Conservation (phyloP, 495 filamentous ascomycete species). For the Bryoglossum gracile region DNA sequence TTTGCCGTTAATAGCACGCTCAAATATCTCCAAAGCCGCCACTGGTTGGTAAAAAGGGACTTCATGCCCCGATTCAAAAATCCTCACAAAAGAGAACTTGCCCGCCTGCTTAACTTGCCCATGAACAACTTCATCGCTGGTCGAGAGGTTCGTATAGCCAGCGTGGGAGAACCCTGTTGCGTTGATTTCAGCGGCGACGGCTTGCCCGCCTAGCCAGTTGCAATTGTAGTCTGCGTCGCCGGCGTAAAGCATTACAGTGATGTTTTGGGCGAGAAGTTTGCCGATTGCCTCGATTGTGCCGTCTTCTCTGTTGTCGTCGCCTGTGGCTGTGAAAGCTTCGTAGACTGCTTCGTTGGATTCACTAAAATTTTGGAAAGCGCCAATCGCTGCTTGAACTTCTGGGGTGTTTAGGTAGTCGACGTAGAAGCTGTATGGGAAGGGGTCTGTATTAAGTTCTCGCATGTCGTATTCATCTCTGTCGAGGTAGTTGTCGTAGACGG, state of each 20-base stretch:
- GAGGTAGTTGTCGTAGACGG: constrained; percentile 42
- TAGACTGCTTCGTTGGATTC: constrained; percentile 38
- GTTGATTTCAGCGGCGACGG: constrained; percentile 38
- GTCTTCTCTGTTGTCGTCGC: constrained; percentile 47
- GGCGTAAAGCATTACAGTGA: constrained; percentile 48
- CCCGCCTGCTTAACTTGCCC: constrained; percentile 58
- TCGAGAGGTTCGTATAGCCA: constrained; percentile 47
- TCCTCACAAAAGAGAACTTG: constrained; percentile 53
- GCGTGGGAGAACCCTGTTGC: constrained; percentile 41
- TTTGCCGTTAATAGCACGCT: constrained; percentile 45
- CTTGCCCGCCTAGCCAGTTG: constrained; percentile 43
- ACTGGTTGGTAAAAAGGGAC: constrained; percentile 66
- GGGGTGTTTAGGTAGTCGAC: constrained; percentile 51
- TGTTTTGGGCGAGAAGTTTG: constrained; percentile 41
- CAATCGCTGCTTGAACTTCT: constrained; percentile 49
- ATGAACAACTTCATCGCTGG: constrained; percentile 48
- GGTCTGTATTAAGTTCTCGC: constrained; percentile 48
- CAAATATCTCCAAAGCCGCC: constrained; percentile 51
- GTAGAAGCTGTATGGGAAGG: constrained; percentile 54
- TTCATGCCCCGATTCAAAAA: constrained; percentile 47
- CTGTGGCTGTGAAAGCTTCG: constrained; percentile 45
- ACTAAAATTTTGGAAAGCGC: constrained; percentile 51
- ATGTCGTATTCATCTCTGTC: constrained; percentile 55
- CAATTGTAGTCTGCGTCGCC: constrained; percentile 56
- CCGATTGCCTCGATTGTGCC: constrained; percentile 43